These are phyloP conservation scores for Austroboletus rostrupii DNA, from an alignment of 1,284 basidiomycete species.

Conservation along the genomic window DNA sequence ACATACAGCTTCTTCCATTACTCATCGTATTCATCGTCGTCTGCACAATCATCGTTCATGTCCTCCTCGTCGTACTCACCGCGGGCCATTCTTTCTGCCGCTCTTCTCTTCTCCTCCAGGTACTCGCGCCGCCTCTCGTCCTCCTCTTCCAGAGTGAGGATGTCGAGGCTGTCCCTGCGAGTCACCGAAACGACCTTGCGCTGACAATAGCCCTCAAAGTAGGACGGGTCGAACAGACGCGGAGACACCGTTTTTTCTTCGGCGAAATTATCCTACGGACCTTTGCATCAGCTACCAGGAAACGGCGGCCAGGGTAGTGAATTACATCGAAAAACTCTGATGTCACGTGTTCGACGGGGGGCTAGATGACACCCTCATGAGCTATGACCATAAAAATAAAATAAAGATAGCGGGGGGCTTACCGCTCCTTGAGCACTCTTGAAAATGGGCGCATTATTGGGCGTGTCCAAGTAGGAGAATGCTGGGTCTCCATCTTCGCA, in stretches of 20 bases:
- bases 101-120: conserved; percentile 9
- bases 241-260: conserved; percentile 19
- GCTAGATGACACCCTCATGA: too few relatives aligned
- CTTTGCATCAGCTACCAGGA: background rate
- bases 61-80: conserved; percentile 11
- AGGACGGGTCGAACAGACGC: conserved; percentile 22
- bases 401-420: too few relatives aligned
- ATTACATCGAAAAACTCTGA: conserved; percentile 3
- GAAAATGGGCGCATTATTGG: conserved; percentile 15
- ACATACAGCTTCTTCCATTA: too few relatives aligned
- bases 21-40: conserved; percentile 3
- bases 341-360: conserved; percentile 18
- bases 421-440: conserved; percentile 20
- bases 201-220: conserved; percentile 22
- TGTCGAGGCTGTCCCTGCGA: conserved; percentile 12
- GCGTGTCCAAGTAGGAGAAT: conserved; percentile 11
- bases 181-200: conserved; percentile 16
- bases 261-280: conserved; percentile 13
- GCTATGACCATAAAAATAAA: too few relatives aligned
- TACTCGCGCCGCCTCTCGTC: conserved; percentile 6
- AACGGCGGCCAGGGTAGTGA: background rate
- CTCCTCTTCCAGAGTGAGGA: conserved; percentile 19
- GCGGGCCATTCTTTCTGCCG: conserved; percentile 4
- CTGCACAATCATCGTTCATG: background rate
- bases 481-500: conserved; percentile 8